Conservation (phyloP, 2,329 filamentous ascomycete species). For the Scytalidium lignicola region DNA sequence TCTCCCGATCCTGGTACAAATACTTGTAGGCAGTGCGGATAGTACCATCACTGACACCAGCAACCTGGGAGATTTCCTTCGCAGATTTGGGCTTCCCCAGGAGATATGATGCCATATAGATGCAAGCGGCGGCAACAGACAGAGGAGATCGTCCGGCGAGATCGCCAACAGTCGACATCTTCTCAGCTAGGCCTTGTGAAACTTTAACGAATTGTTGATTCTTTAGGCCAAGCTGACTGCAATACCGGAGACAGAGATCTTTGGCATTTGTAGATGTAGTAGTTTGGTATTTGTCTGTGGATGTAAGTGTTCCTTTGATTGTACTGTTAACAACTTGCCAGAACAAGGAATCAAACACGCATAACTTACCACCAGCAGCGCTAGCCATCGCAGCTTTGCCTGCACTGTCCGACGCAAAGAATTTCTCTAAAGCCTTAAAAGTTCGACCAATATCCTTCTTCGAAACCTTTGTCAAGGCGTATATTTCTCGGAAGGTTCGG, state of each 20-base stretch:
- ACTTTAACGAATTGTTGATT: slow-evolving; percentile 73
- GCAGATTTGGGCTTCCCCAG: slow-evolving; percentile 73
- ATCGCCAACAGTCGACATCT: slow-evolving; percentile 71
- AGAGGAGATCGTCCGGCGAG: slow-evolving; percentile 86
- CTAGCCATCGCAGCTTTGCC: slow-evolving; percentile 45
- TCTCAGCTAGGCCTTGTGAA: slow-evolving; percentile 70
- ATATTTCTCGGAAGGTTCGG: slow-evolving; percentile 92
- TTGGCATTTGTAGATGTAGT: slow-evolving; percentile 74
- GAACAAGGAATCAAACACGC: slow-evolving; percentile 15
- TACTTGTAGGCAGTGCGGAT: slow-evolving; percentile 94
- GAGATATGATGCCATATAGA: slow-evolving; percentile 90
- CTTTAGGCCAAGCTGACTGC: slow-evolving; percentile 72
- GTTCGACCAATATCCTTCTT: slow-evolving; percentile 97
- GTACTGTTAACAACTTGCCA: slow-evolving; percentile 24
- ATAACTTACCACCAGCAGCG: slow-evolving; percentile 49
- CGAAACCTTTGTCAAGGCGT: slow-evolving; percentile 83
- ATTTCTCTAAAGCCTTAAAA: slow-evolving; percentile 89
- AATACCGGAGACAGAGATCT: slow-evolving; percentile 85
- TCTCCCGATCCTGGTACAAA: slow-evolving; percentile 69
- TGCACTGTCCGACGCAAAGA: slow-evolving; percentile 69
- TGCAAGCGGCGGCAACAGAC: slow-evolving; percentile 89
- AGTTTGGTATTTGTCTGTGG: slow-evolving; percentile 59
- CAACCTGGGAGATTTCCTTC: slow-evolving; percentile 81
- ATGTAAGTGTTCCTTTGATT: slow-evolving; percentile 18
- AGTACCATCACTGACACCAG: slow-evolving; percentile 91